These are phyloP conservation scores for Tylopilus sp. DNA, from an alignment of 1,284 basidiomycete genomes.

Conservation along the genomic window DNA sequence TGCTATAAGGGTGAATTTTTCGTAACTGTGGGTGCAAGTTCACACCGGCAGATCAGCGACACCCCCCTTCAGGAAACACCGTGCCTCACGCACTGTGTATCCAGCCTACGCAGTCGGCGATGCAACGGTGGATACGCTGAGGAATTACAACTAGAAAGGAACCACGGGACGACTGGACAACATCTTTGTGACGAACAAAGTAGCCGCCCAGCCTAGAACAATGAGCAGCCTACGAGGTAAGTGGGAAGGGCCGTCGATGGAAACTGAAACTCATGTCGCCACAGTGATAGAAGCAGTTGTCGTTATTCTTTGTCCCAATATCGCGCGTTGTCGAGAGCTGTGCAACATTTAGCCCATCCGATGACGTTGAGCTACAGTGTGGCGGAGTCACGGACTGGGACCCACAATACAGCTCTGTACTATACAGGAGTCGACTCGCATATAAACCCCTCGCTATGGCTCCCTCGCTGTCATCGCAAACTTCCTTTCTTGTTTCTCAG, in stretches of 20 bases:
- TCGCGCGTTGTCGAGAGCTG: not conserved
- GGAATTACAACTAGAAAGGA: not conserved
- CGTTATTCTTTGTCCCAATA: not conserved
- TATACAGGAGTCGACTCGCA: not conserved
- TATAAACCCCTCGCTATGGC: slow-evolving; percentile 2
- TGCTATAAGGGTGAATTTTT: too few relatives aligned
- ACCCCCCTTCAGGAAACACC: too few relatives aligned
- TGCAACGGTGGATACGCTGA: not conserved
- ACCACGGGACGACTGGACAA: not conserved
- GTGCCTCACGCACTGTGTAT: too few relatives aligned
- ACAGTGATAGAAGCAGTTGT: not conserved
- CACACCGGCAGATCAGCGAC: too few relatives aligned
- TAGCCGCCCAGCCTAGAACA: too few relatives aligned
- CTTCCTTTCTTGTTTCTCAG: not conserved
- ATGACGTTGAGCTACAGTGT: too few relatives aligned
- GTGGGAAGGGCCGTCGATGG: not conserved
- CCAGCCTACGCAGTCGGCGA: not conserved
- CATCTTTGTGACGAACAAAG: not conserved
- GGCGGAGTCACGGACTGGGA: not conserved
- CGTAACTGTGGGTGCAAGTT: too few relatives aligned
- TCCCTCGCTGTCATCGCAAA: not conserved
- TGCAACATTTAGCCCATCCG: too few relatives aligned
- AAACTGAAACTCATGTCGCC: not conserved
- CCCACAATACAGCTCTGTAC: slow-evolving; percentile 1
- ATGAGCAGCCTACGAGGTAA: too few relatives aligned